Evolutionary conservation across 441 rosid genomes (phyloP).

Genomic region (Macaranga tanarius): DNA sequence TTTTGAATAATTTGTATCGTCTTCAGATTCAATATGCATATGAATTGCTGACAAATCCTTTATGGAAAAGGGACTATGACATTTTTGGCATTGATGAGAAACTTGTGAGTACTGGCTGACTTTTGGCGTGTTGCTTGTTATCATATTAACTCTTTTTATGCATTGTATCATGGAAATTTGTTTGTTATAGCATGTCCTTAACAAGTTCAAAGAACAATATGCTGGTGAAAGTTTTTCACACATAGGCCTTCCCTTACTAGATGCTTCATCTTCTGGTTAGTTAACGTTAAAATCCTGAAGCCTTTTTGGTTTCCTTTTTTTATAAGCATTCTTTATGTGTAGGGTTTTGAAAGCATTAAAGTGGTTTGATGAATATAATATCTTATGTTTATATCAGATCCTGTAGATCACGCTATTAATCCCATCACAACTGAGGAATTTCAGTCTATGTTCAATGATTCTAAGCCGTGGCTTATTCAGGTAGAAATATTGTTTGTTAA

Average conservation of each 20-base stretch:
- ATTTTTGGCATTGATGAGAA: conserved; percentile 77
- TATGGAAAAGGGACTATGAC: conserved; percentile 90
- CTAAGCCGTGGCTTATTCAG: conserved; percentile 79
- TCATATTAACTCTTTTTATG: background rate
- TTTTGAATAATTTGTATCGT: conserved; percentile 6
- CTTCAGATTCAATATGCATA: conserved; percentile 80
- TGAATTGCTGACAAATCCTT: conserved; percentile 68
- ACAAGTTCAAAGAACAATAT: conserved; percentile 45
- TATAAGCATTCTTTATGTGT: background rate
- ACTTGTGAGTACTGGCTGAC: conserved; percentile 45
- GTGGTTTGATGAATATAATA: conserved; percentile 4
- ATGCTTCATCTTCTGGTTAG: conserved; percentile 56
- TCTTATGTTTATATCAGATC: conserved; percentile 41
- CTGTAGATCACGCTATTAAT: conserved; percentile 46
- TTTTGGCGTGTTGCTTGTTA: background rate
- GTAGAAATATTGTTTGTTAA: conserved; percentile 34
- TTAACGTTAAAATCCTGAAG: conserved; percentile 16
- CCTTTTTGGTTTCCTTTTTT: background rate
- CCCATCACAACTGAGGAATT: conserved; percentile 55
- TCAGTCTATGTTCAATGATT: conserved; percentile 40
- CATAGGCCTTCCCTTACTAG: conserved; percentile 66
- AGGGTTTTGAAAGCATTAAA: background rate
- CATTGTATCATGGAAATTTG: conserved; percentile 24
- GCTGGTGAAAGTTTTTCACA: conserved; percentile 46
- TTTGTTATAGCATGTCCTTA: conserved; percentile 56